Evolutionary conservation across 106 monocot species (phyloP), one percentile per base, ranked within the genome.

Genomic region (Posidonia australis): DNA sequence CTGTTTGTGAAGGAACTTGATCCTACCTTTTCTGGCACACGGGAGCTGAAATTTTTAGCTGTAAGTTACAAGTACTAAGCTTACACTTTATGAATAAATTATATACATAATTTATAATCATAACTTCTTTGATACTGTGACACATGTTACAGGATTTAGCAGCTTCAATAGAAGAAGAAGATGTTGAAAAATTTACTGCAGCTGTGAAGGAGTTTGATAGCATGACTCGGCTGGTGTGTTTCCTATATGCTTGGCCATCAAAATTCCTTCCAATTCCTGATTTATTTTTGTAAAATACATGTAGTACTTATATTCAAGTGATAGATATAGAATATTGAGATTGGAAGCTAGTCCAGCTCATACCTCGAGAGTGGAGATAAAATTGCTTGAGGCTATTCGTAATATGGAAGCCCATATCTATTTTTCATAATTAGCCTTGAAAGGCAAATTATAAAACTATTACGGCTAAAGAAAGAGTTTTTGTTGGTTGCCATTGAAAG

Each of bases 171-270:
- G 92, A 93, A 62, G 92, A 93, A 66, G 92, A 78, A 74, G 92
- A 93, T 72, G 72, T 88, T 70, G 75, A 12, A 21, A 85, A 83
- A 56, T 93, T 93, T 54, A 93, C 92, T 64, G 82, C 83, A 69
- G 72, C 61, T 43, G 72, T 86, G 30, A 80, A 80, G 68, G 86
- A 86, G 64, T 93, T 80, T 72, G 92, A 93, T 74, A 88, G 83
- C 80, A 85, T 93, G 85, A 93, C 92, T 22, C 72, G 92, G 18
- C 70, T 93, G 88, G 92, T 93, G 78, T 53, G 47, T 55, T 22
- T 62, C 65, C 41, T 68, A 51, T 64, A 23, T 53, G 52, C 44
- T 17, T 57, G 0, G 4, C 3, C 24, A 24, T 1, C 20, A 19
- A 57, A 57, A 57, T 45, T 9, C 19, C 17, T 25, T 64, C 6